Base-by-base conservation (phyloP, 495 filamentous ascomycete species). In the Daldinia caldariorum region DNA sequence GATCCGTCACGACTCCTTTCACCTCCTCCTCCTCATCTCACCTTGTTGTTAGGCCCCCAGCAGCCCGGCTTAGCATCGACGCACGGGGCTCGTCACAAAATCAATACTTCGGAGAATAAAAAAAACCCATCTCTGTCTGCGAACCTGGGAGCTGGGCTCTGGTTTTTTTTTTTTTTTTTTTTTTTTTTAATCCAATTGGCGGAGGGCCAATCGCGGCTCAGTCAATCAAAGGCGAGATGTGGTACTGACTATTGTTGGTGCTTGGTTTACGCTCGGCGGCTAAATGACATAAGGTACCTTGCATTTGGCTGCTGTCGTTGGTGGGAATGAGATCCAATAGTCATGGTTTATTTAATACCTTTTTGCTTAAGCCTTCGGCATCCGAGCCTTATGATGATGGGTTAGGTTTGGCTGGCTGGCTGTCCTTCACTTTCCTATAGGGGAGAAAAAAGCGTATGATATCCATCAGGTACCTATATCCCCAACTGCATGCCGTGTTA, bases 61-160 rank as follows among this genome's bases (percentile, higher is more conserved):
- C 18, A 26, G 26, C 26, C 26, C 3, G 26, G 26, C 26, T 26
- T 57, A 41, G 32, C 51, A 49, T 49, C 58, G 39, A 68, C 22
- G 65, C 65, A 58, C 65, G 65, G 34, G 34, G 22, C n/a, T 62
- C 65, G 43, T 68, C 65, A 68, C 65, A 62, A 50, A 61, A 47
- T 35, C 38, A 56, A 35, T 22, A 26, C 6, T 32, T 49, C 47
- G 58, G 51, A 68, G 38, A 50, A 57, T 57, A 45, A 61, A 61
- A 57, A 45, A 61, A 61, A 57, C 57, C 13, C 12, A 67, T 61
- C 31, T 53, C 50, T 58, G 34, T 1, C 39, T 53, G 41, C 65
- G 49, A 67, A 67, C 65, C 65, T 61, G 65, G 65, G 22, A 61
- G 18, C 51, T 45, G 66, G 65, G 66, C 62, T 57, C 58, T 14